Base-by-base conservation (phyloP, 352 stramenopile species). In the Phytophthora crassamura region DNA sequence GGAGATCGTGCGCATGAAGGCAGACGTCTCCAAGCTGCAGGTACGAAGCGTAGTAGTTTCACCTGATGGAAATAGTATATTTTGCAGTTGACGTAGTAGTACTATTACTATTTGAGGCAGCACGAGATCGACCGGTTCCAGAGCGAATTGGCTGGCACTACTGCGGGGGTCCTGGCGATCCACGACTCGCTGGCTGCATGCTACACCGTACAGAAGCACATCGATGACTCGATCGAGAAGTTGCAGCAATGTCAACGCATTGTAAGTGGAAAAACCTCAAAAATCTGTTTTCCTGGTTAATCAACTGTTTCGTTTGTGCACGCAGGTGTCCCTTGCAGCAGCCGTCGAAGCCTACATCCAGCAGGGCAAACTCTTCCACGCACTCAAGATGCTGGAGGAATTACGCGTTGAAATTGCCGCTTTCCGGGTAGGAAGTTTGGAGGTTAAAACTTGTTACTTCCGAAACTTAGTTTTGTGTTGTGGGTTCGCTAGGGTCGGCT, bases 1-100 rank as follows among this genome's bases (percentile, higher is more conserved):
- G 53, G 85, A 94, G 52, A 88, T 92, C 64, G 82, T 92, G 36
- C 78, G 78, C 59, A 91, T 94, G 80, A 94, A 94, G 62, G 68
- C 69, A 20, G 85, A 92, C 46, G 79, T 91, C 50, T 75, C 72
- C 14, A 86, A 83, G 51, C 59, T 93, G 2, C 80, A 91, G 79
- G 83, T 89, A 7, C 7, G 16, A 0, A 1, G 30, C 40, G 1
- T 50, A 56, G 4, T 41, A 20, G 25, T 30, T 30, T 30, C 25
- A 6, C 25, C 25, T 35, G 12, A 10, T 55, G 5, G 16, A 28
- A 34, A 34, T 53, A 52, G 4, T 49, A 35, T 5, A 3, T 30
- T 34, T 28, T 15, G 45, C n/a, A 51, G 12, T 8, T 42, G 15
- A 16, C 40, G 14, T 43, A n/a, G 15, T 49, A 45, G 45, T 46